phyloP scores from a whole-genome alignment of 352 stramenopile species.

The Phytophthora ramorum region DNA sequence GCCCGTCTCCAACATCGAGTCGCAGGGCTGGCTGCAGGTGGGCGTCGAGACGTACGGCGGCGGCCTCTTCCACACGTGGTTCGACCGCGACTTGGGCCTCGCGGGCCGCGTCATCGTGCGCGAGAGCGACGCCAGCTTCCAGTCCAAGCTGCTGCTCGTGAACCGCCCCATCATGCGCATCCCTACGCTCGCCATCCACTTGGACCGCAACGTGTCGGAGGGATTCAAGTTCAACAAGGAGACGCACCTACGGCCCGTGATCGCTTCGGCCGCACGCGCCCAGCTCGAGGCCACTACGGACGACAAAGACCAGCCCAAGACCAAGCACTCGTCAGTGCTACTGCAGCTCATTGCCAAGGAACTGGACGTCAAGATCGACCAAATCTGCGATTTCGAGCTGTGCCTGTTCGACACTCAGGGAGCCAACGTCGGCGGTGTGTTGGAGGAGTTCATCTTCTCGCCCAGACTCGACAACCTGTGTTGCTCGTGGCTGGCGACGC shows the following conservation, averaged over 20 bases:
- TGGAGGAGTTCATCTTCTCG: slow-evolving; percentile 97
- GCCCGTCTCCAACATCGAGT: slow-evolving; percentile 91
- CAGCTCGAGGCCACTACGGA: slow-evolving; percentile 84
- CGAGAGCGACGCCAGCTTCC: slow-evolving; percentile 73
- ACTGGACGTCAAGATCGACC: slow-evolving; percentile 77
- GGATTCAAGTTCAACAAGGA: slow-evolving; percentile 97
- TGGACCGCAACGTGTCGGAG: slow-evolving; percentile 91
- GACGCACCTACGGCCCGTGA: slow-evolving; percentile 95
- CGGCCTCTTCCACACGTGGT: slow-evolving; percentile 98
- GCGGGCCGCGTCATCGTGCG: slow-evolving; percentile 93
- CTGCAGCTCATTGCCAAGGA: slow-evolving; percentile 94
- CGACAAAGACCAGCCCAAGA: slow-evolving; percentile 60
- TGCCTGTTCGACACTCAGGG: slow-evolving; percentile 97
- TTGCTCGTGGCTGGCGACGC: slow-evolving; percentile 93
- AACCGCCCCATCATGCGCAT: slow-evolving; percentile 96
- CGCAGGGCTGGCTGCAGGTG: slow-evolving; percentile 86
- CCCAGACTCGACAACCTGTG: slow-evolving; percentile 98
- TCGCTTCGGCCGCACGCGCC: slow-evolving; percentile 83
- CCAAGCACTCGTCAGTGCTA: slow-evolving; percentile 93
- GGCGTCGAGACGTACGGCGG: slow-evolving; percentile 88
- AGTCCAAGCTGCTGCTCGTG: slow-evolving; percentile 92
- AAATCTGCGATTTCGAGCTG: slow-evolving; percentile 97
- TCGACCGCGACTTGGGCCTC: slow-evolving; percentile 96
- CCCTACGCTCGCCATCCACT: slow-evolving; percentile 97
- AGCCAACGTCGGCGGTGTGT: slow-evolving; percentile 90